Evolutionary conservation across 495 filamentous ascomycete genomes (phyloP).

Genomic region (Xylaria telfairii): DNA sequence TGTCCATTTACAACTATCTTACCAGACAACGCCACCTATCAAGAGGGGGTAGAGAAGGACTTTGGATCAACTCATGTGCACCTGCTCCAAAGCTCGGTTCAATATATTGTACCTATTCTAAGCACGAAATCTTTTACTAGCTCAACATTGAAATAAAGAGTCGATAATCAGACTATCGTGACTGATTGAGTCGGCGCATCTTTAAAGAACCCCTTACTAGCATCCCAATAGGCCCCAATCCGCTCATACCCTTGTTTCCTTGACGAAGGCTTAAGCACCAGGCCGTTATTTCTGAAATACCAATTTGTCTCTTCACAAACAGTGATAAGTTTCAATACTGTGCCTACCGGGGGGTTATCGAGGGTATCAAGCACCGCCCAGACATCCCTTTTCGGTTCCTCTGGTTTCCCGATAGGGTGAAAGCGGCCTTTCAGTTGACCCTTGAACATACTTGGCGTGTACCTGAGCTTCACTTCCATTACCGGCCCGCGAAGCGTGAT

Average conservation of each 20-base stretch:
- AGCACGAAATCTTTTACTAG: no score
- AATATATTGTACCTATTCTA: no score
- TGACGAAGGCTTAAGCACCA: neutral
- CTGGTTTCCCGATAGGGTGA: neutral
- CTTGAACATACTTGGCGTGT: neutral
- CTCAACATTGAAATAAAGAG: no score
- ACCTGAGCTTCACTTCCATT: neutral
- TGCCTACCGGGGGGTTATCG: neutral
- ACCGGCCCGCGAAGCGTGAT: neutral
- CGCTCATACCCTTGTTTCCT: neutral
- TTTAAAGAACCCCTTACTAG: neutral
- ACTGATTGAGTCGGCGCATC: neutral
- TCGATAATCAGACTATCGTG: neutral
- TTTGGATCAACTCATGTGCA: no score
- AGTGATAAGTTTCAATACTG: neutral
- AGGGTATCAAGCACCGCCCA: neutral
- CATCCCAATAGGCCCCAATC: conserved; percentile 6
- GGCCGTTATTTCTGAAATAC: neutral
- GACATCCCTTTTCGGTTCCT: neutral
- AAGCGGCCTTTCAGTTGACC: neutral
- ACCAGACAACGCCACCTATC: no score
- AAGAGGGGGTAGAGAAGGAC: no score
- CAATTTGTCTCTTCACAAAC: neutral
- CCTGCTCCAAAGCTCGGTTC: no score
- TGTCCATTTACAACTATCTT: no score